phyloP scores from a whole-genome alignment of 2,329 filamentous ascomycete species.

The Hypoxylon sp. region DNA sequence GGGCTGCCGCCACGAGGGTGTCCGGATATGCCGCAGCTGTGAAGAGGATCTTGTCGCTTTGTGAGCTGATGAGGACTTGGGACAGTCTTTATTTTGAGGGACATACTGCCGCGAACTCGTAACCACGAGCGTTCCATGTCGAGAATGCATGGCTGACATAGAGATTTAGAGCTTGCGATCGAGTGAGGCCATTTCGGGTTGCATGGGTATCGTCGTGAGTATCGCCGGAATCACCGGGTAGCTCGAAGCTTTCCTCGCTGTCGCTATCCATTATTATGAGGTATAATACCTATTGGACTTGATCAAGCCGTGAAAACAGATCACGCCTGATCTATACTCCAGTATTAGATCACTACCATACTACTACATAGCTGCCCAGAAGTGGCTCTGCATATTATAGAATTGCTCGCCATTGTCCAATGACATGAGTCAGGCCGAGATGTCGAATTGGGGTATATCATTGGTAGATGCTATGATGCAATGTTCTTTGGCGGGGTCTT shows the following conservation, averaged over 20 bases:
- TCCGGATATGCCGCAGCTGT: slow-evolving; percentile 64
- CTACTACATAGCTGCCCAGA: not conserved
- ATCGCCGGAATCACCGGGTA: slow-evolving; percentile 3
- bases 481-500: slow-evolving; percentile 21
- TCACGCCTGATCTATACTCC: slow-evolving; percentile 3
- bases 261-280: slow-evolving; percentile 32
- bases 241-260: slow-evolving; percentile 30
- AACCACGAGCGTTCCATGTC: slow-evolving; percentile 70
- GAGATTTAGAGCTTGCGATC: slow-evolving; percentile 57
- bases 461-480: slow-evolving; percentile 24
- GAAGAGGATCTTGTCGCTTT: slow-evolving; percentile 60
- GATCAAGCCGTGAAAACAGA: not conserved
- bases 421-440: slow-evolving; percentile 39
- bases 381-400: not conserved
- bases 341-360: slow-evolving; percentile 6
- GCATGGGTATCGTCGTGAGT: not conserved
- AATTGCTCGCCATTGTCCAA: slow-evolving; percentile 24
- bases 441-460: slow-evolving; percentile 24
- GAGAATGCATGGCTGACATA: slow-evolving; percentile 70
- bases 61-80: slow-evolving; percentile 13
- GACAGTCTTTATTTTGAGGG: slow-evolving; percentile 19
- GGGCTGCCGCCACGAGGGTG: slow-evolving; percentile 59
- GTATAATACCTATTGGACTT: not conserved
- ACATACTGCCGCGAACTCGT: slow-evolving; percentile 69
- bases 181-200: slow-evolving; percentile 49